Evolutionary conservation across 2,329 filamentous ascomycete genomes (phyloP), one percentile per base, ranked within the genome.

Genomic region (Thermothelomyces thermophilus): DNA sequence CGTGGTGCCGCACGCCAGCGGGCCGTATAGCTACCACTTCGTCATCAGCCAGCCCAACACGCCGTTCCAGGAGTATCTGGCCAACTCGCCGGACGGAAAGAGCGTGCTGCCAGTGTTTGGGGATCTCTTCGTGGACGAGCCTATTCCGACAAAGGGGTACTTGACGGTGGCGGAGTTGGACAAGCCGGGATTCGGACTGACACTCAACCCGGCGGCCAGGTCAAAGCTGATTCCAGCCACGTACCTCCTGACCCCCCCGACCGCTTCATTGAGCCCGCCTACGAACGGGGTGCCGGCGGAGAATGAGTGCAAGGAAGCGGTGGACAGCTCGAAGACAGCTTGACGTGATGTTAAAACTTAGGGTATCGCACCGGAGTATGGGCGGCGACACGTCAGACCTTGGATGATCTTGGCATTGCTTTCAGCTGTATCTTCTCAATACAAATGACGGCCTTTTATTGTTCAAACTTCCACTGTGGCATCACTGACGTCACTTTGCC

Each of bases 11-110:
- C 90, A 96, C 65, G 90, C 90, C 39, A 93, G 86, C 54, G 90
- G 90, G 1, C 87, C 90, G 3, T 96, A 96, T 73, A 93, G 87
- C 62, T 96, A 96, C 70, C 90, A 96, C 70, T 96, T 94, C 64
- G 90, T 95, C 58, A 84, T 95, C 54, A 94, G 89, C 39, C 90
- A 96, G 69, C 82, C 87, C 56, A 95, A 95, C 71, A 87, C 86
- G 13, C 90, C 90, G 5, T 96, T 96, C 77, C 90, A 96, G 68
- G 90, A 96, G 69, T 96, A 96, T 64, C 78, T 96, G 20, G 90
- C 90, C 59, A 95, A 95, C 71, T 95, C 89, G 2, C 81, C 90
- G 0, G 90, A 96, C 62, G 90, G 90, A 42, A 87, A 89, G 73
- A 90, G 83, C 55, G 90, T 96, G 16, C 72, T 91, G 55, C 90